Percentiles rank a stretch among this genome's conserved stretches.
These are phyloP conservation scores for Colletotrichum navitas DNA, from an alignment of 2,329 filamentous ascomycete genomes.

Conservation along the genomic window DNA sequence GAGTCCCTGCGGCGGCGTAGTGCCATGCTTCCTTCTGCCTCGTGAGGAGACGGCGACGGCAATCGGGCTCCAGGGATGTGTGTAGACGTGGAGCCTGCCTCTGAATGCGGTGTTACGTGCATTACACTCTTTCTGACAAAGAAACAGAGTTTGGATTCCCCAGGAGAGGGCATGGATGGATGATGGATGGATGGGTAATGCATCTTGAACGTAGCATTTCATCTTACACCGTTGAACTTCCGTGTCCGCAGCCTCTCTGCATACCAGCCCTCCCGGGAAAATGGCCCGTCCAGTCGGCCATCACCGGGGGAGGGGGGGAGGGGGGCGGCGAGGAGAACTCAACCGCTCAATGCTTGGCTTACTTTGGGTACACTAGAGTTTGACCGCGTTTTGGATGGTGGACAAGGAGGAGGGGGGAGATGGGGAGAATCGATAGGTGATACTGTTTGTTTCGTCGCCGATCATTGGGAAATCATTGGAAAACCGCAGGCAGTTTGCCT, in stretches of 20 bases:
- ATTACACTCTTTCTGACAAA: background rate
- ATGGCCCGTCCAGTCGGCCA: background rate
- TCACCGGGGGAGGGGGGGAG: background rate
- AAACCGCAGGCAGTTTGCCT: background rate
- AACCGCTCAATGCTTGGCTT: background rate
- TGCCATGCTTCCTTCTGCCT: background rate
- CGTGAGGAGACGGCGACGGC: background rate
- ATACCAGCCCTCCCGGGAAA: background rate
- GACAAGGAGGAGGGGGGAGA: background rate
- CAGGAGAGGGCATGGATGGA: background rate
- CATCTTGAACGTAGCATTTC: background rate
- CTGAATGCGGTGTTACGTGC: background rate
- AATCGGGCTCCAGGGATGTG: background rate
- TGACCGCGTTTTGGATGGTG: constrained; percentile 19
- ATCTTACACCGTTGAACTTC: background rate
- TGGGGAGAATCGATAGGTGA: background rate
- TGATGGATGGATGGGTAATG: background rate
- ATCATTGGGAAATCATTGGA: constrained; percentile 13
- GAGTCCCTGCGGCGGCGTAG: background rate
- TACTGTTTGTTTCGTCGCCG: constrained; percentile 1
- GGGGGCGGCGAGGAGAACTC: background rate
- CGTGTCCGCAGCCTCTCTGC: background rate
- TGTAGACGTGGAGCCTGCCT: background rate
- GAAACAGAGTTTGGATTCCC: background rate
- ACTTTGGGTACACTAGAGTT: constrained; percentile 4